Conservation (phyloP, 2,329 filamentous ascomycete species). For the Coleophoma cylindrospora region DNA sequence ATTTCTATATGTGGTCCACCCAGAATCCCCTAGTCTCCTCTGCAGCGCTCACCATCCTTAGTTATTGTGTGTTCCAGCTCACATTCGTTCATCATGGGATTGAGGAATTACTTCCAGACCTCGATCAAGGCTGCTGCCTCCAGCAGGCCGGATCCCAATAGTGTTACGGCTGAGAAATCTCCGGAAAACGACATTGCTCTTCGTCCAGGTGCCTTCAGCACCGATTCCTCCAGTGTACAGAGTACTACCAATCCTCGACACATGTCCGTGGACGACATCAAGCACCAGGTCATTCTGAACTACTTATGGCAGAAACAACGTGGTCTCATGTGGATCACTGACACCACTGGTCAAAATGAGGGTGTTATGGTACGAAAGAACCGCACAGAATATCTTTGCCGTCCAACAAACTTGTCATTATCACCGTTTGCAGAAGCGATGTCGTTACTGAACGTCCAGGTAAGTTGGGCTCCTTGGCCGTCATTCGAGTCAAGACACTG, state of each 20-base stretch:
- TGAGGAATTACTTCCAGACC: neutral
- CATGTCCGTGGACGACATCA: neutral
- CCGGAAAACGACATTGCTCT: neutral
- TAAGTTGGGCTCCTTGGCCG: neutral
- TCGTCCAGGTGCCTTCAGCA: neutral
- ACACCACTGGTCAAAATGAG: neutral
- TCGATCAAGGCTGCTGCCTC: neutral
- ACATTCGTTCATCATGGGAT: neutral
- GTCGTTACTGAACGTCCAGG: neutral
- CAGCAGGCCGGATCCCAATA: neutral
- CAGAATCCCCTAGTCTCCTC: too few species aligned
- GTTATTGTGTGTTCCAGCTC: neutral
- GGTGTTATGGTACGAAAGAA: neutral
- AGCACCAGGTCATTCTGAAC: neutral
- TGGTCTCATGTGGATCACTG: neutral
- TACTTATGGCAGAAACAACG: neutral
- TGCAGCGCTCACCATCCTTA: too few species aligned
- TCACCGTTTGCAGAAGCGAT: neutral
- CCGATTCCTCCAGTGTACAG: neutral
- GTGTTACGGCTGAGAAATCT: neutral
- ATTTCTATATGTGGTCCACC: too few species aligned
- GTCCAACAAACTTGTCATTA: neutral
- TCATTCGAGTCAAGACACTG: neutral
- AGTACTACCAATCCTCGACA: neutral
- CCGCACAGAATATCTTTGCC: neutral